Evolutionary conservation across 352 stramenopile species (phyloP).

Genomic region (Chrysophaeum taylorii): DNA sequence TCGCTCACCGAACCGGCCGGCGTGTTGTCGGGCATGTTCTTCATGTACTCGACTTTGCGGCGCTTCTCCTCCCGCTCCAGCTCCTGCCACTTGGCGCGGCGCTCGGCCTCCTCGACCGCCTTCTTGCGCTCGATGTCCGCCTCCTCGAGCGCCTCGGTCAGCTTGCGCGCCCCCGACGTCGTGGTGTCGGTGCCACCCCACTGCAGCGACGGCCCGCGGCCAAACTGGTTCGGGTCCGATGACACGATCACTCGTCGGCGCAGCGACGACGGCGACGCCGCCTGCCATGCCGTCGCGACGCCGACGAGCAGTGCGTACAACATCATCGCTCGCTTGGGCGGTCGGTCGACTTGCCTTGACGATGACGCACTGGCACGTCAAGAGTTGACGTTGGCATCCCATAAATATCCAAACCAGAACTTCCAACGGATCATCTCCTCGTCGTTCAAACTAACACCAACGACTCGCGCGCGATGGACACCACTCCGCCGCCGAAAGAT

Average conservation of each 20-base stretch:
- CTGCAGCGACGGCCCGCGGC: not conserved
- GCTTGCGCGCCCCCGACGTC: slow-evolving; percentile 25
- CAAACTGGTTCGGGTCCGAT: not conserved
- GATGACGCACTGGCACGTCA: not conserved
- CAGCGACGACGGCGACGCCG: not conserved
- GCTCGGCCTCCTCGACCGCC: slow-evolving; percentile 40
- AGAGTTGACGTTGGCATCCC: not conserved
- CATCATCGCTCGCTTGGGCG: no score
- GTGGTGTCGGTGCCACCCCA: slow-evolving; percentile 13
- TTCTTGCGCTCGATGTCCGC: slow-evolving; percentile 57
- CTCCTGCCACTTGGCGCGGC: slow-evolving; percentile 38
- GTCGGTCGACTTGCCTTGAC: not conserved
- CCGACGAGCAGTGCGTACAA: no score
- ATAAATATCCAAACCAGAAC: no score
- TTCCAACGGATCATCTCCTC: no score
- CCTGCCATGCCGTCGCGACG: no score
- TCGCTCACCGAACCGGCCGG: slow-evolving; percentile 59
- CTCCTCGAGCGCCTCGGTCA: slow-evolving; percentile 49
- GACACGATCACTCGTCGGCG: not conserved
- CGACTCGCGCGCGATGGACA: no score
- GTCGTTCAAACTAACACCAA: no score
- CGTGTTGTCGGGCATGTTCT: slow-evolving; percentile 49
- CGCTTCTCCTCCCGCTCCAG: slow-evolving; percentile 49
- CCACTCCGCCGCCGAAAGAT: no score
- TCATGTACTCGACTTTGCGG: slow-evolving; percentile 55